A percentile compares a stretch with the other conserved stretches of the same genome.
phyloP scores from a whole-genome alignment of 805 yeast genomes.

The Yarrowia hollandica region DNA sequence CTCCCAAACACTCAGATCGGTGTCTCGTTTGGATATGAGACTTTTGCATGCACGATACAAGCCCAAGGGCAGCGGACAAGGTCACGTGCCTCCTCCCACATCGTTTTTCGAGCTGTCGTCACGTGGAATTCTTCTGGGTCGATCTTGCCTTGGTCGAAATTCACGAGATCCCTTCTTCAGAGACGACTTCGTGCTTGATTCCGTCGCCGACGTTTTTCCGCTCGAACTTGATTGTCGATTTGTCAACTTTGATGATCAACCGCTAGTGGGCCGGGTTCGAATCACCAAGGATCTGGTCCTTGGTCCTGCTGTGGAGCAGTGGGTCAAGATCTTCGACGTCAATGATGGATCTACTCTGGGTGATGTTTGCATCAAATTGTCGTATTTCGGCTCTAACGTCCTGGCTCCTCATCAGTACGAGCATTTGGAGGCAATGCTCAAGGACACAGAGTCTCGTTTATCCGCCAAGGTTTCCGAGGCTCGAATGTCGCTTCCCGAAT shows the following conservation, averaged over 20 bases:
- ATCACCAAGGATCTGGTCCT: conserved; percentile 17
- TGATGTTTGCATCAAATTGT: conserved; percentile 40
- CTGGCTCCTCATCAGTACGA: conserved; percentile 61
- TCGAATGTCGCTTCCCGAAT: conserved; percentile 30
- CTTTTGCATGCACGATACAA: conserved; percentile 10
- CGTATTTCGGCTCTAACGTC: conserved; percentile 36
- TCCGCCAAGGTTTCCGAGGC: conserved; percentile 8
- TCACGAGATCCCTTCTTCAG: conserved; percentile 25
- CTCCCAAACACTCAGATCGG: conserved; percentile 1
- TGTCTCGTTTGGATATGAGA: conserved; percentile 2
- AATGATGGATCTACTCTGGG: conserved; percentile 52
- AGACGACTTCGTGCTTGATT: conserved; percentile 15
- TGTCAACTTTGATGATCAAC: conserved; percentile 21
- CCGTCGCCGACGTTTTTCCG: background rate
- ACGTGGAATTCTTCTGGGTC: background rate
- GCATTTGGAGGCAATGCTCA: conserved; percentile 61
- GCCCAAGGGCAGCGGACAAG: background rate
- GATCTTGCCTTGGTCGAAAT: conserved; percentile 7
- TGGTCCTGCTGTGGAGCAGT: conserved; percentile 19
- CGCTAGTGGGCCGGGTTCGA: background rate
- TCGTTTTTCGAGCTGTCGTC: conserved; percentile 22
- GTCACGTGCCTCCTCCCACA: conserved; percentile 13
- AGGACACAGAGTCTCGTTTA: conserved; percentile 28
- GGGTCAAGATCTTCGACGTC: conserved; percentile 32
- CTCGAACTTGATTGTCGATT: conserved; percentile 18